Evolutionary conservation across 2,329 filamentous ascomycete genomes (phyloP), one percentile per base, ranked within the genome.

Genomic region (Phialophora expanda): DNA sequence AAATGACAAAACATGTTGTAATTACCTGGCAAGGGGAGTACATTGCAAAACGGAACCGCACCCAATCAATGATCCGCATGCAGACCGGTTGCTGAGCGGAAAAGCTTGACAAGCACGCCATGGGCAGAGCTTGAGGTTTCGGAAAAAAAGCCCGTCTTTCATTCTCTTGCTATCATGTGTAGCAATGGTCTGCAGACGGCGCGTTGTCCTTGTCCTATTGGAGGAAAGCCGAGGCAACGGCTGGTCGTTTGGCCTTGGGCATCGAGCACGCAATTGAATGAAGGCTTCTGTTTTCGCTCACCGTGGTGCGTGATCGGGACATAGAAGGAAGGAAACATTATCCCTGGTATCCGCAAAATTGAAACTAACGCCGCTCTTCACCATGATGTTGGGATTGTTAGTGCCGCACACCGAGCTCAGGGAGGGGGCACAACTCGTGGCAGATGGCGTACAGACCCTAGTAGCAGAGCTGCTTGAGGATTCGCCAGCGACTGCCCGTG

Each of bases 1-100:
- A 41, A 61, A 61, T 61, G 58, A 61, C 58, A 53, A 61, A 41
- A 61, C 14, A 3, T 11, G 4, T 12, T 61, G 58, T 61, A 61
- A 61, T 61, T 54, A 61, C 58, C 53, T 17, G 12, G 20, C 9
- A 9, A 7, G 32, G 12, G 44, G 12, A 2, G 7, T 34, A 24
- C 34, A 59, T 34, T 22, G 56, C 22, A 14, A 20, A 30, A 34
- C 7, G 24, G 14, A 20, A n/a, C 28, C 4, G 7, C 17, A 28
- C n/a, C 48, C 48, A 53, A 53, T 53, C 48, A 53, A 53, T 53
- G 4, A 44, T 44, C 17, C 38, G 38, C 38, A 44, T 44, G 38
- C 38, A 44, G 38, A 44, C 38, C 4, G 38, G 17, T 11, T 20
- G 38, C 48, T 26, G 22, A 51, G 48, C 48, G 24, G 24, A 28